Percentiles rank a stretch among this genome's conserved stretches.
Evolutionary conservation across 176 grass and related monocot species (phyloP).

Genomic region (Dactylis glomerata): DNA sequence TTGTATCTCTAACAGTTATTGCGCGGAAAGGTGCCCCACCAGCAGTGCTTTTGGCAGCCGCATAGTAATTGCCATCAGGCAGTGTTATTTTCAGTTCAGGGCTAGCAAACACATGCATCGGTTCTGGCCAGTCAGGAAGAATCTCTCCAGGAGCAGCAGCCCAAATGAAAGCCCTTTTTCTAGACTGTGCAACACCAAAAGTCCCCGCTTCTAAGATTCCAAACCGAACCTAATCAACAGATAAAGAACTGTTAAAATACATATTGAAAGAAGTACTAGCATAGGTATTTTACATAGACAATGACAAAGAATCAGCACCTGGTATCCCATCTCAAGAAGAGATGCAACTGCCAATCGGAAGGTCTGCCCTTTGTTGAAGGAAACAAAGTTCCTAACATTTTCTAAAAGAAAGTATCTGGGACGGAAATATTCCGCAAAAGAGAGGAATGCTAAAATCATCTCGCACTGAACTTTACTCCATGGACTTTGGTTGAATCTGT

Average conservation of each 20-base stretch:
- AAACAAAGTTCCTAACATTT: constrained; percentile 98
- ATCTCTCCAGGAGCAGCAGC: constrained; percentile 84
- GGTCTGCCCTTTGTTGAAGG: constrained; percentile 98
- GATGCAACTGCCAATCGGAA: constrained; percentile 91
- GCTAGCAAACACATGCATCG: constrained; percentile 91
- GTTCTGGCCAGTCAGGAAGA: constrained; percentile 95
- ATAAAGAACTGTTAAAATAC: constrained; percentile 30
- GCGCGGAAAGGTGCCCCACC: constrained; percentile 82
- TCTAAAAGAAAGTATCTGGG: constrained; percentile 95
- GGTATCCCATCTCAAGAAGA: constrained; percentile 95
- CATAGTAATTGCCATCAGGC: constrained; percentile 71
- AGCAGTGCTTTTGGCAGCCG: constrained; percentile 76
- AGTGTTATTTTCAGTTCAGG: constrained; percentile 80
- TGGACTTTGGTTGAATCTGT: constrained; percentile 92
- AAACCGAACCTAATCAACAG: constrained; percentile 71
- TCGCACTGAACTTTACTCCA: constrained; percentile 99
- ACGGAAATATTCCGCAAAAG: constrained; percentile 92
- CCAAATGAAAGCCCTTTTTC: constrained; percentile 98
- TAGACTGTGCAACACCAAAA: constrained; percentile 93
- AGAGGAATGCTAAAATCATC: constrained; percentile 98
- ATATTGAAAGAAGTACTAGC: constrained; percentile 15
- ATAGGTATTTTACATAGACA: constrained; percentile 19
- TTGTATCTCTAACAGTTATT: constrained; percentile 89
- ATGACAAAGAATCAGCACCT: constrained; percentile 54
- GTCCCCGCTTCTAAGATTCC: constrained; percentile 94